Conservation (phyloP, 495 filamentous ascomycete species). For the Penicillium verhagenii region DNA sequence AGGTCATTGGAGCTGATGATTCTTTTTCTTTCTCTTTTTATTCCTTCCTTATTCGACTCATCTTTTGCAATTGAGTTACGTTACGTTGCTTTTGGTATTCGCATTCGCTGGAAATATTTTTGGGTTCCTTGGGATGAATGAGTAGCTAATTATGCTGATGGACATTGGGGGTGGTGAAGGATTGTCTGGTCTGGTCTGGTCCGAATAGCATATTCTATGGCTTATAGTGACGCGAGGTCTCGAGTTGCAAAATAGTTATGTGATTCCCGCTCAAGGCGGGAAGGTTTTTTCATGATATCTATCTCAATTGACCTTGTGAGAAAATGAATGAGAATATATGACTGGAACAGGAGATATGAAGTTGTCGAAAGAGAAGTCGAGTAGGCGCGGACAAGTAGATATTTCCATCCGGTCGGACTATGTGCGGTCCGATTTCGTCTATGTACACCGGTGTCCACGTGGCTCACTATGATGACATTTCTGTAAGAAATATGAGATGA, state of each 20-base stretch:
- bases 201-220: background rate
- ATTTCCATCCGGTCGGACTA: background rate
- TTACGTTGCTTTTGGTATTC: background rate
- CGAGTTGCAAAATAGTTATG: background rate
- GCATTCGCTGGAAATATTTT: background rate
- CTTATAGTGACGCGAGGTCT: background rate
- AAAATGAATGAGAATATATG: background rate
- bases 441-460: constrained; percentile 22
- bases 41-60: no score
- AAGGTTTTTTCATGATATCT: background rate
- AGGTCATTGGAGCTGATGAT: constrained; percentile 15
- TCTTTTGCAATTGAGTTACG: background rate
- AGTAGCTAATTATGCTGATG: background rate
- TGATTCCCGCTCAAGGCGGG: background rate
- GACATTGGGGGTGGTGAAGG: background rate
- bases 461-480: constrained; percentile 13
- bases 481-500: constrained; percentile 20
- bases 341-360: background rate
- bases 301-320: background rate
- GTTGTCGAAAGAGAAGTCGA: background rate
- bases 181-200: background rate
- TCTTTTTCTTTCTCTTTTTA: background rate
- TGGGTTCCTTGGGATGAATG: background rate
- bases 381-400: background rate
- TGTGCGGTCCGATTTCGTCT: constrained; percentile 5